These are phyloP conservation scores for Puccinia polysora DNA, from an alignment of 1,284 basidiomycete species.

Conservation along the genomic window DNA sequence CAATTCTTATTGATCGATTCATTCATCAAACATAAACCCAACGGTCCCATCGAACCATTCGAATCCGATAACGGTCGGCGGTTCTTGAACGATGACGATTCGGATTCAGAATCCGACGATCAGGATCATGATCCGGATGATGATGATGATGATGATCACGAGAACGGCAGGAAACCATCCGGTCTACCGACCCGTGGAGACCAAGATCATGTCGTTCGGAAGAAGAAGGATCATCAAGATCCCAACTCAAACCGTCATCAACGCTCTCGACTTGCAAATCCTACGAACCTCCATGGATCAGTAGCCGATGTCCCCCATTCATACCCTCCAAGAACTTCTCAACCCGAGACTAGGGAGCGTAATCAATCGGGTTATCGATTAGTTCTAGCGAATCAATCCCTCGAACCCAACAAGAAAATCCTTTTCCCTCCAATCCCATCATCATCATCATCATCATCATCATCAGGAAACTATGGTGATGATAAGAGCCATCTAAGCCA, in stretches of 20 bases:
- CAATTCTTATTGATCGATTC: slow-evolving; percentile 42
- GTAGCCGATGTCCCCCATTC: slow-evolving; percentile 15
- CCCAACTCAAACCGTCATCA: not conserved
- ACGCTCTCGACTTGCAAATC: not conserved
- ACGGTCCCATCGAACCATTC: not conserved
- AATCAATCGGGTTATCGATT: not conserved
- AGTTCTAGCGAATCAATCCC: not conserved
- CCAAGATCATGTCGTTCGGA: not conserved
- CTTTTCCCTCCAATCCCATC: too few relatives aligned
- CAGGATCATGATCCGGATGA: too few relatives aligned
- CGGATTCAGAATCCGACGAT: slow-evolving; percentile 16
- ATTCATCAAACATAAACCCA: slow-evolving; percentile 35
- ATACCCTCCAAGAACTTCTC: slow-evolving; percentile 18
- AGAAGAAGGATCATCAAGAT: not conserved
- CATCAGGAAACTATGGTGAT: too few relatives aligned
- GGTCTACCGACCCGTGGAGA: not conserved
- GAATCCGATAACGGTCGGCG: slow-evolving; percentile 1
- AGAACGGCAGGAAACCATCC: slow-evolving; percentile 7
- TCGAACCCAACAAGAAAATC: not conserved
- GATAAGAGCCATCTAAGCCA: too few relatives aligned
- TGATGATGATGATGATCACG: slow-evolving; percentile 22
- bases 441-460: too few relatives aligned
- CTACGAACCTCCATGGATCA: slow-evolving; percentile 10
- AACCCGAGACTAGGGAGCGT: not conserved
- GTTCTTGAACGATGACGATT: not conserved